A percentile compares a stretch with the other conserved stretches of the same genome.
These are phyloP conservation scores for Eimeria praecox DNA, from an alignment of 169 alveolate genomes.

Conservation along the genomic window DNA sequence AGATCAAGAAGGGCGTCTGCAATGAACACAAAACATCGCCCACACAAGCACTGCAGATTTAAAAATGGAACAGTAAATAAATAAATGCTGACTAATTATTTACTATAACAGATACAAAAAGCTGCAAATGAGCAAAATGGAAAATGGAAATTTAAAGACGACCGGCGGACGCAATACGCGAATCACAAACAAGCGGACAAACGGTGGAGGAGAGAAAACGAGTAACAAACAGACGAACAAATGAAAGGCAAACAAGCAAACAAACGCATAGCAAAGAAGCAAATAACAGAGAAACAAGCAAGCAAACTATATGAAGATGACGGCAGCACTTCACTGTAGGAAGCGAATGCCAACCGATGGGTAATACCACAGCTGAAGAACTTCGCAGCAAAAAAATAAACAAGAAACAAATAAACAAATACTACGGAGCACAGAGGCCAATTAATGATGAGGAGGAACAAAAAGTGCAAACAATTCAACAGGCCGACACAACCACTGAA, in stretches of 20 bases:
- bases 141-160: neutral
- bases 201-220: neutral
- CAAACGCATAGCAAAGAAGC: neutral
- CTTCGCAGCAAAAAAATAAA: neutral
- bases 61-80: neutral
- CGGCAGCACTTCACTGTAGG: too few species aligned
- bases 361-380: too few species aligned
- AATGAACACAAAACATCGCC: neutral
- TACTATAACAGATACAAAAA: too few species aligned
- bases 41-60: neutral
- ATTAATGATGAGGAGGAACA: neutral
- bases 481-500: neutral
- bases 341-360: neutral
- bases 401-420: neutral
- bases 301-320: neutral
- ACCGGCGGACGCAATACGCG: neutral
- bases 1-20: slow-evolving; percentile 35
- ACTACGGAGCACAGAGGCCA: neutral
- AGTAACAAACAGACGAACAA: neutral
- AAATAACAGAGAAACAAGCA: neutral
- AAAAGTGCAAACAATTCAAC: neutral
- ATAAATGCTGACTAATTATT: too few species aligned
- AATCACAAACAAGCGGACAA: neutral
- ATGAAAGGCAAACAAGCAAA: neutral
- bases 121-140: neutral